Base-by-base conservation (phyloP, 768 basidiomycete genomes). In the Naganishia onofrii region DNA sequence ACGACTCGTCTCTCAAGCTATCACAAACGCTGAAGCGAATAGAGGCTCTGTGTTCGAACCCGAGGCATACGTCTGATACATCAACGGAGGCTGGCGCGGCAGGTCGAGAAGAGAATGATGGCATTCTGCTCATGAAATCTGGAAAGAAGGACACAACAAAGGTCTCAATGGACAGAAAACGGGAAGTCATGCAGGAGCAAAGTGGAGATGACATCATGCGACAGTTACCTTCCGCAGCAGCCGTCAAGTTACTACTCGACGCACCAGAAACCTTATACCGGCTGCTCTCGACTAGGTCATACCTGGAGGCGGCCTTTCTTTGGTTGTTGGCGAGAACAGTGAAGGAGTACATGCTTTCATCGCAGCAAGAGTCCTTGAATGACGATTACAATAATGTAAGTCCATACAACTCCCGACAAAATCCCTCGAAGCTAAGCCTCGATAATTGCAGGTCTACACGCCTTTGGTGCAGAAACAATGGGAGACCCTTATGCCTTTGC, bases 391-490 rank as follows among this genome's bases (percentile, higher is more conserved):
- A 67, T 26, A 53, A 19, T 23, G 42, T 38, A 31, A 8, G 34
- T 57, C 3, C 56, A 26, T 42, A 32, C 55, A 9, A 36, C 0
- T 28, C 5, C 15, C 51, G 60, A 38, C 21, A 28, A 3, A 52
- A 15, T 3, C 17, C 19, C 29, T 8, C 9, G 21, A n/a, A 54
- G 19, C 38, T 55, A 3, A 17, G 12, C 8, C 8, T 6, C 19
- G 44, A 19, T 36, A 28, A 51, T 19, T 21, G 6, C 76, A 93
- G 92, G 86, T 87, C 56, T 91, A 93, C 80, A 89, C 94, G 73
- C 92, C 93, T 31, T 83, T 97, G 5, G 87, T 92, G 3, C 90
- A 92, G 73, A 88, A 92, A 42, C 94, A 97, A 81, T 97, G 93
- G 94, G 94, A 95, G 69, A 85, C 87, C 0, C 87, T 97, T 9